Evolutionary conservation across 2,329 filamentous ascomycete genomes (phyloP).

Genomic region (Cyclaneusma minus): DNA sequence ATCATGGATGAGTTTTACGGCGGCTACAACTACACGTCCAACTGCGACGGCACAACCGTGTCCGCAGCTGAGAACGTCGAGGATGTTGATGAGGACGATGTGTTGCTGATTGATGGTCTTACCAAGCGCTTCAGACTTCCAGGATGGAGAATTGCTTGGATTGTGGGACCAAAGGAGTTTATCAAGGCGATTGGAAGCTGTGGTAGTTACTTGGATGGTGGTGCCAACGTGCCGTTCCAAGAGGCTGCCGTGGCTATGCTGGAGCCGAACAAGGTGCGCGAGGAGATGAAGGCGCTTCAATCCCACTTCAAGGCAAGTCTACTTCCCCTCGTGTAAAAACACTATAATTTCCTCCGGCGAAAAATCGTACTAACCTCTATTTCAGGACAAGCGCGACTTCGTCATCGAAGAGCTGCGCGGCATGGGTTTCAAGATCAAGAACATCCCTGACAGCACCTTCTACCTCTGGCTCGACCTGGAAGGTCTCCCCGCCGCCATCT

Average conservation of each 20-base stretch:
- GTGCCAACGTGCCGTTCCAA: conserved; percentile 90
- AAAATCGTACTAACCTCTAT: conserved; percentile 8
- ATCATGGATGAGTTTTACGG: conserved; percentile 97
- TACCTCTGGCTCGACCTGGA: conserved; percentile 70
- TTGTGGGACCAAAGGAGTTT: conserved; percentile 90
- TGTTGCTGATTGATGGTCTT: conserved; percentile 86
- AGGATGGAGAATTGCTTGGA: conserved; percentile 94
- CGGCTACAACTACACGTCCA: conserved; percentile 87
- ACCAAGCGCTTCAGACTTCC: conserved; percentile 95
- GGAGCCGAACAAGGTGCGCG: conserved; percentile 64
- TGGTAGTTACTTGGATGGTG: conserved; percentile 86
- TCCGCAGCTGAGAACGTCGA: conserved; percentile 79
- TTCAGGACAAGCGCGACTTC: conserved; percentile 77
- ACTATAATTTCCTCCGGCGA: no score
- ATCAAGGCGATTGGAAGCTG: conserved; percentile 86
- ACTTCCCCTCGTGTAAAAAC: neutral
- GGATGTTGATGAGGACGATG: conserved; percentile 79
- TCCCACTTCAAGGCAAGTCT: conserved; percentile 55
- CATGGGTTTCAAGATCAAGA: conserved; percentile 78
- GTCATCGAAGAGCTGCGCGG: conserved; percentile 63
- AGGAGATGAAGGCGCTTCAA: conserved; percentile 83
- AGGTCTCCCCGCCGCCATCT: conserved; percentile 62
- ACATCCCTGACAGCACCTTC: conserved; percentile 82
- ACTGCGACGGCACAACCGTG: conserved; percentile 83
- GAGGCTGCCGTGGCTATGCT: conserved; percentile 87